These are phyloP conservation scores for Coniferiporia sulphurascens DNA, from an alignment of 1,284 basidiomycete species.

Conservation along the genomic window DNA sequence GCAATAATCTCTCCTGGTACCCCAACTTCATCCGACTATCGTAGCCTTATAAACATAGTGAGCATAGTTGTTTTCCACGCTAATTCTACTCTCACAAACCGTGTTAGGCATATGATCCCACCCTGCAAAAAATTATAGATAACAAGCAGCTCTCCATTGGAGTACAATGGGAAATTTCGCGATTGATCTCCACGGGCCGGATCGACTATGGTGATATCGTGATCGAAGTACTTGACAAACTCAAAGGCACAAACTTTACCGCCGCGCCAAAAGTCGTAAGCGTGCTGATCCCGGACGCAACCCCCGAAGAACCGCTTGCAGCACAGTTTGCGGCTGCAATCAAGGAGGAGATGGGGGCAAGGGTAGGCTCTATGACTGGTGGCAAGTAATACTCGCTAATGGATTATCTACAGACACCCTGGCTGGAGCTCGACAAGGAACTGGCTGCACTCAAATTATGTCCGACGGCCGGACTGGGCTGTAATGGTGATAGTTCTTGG, in stretches of 20 bases:
- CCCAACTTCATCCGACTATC: background rate
- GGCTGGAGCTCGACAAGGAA: slow-evolving; percentile 41
- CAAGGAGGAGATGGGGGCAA: slow-evolving; percentile 34
- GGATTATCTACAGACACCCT: slow-evolving; percentile 34
- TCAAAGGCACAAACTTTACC: slow-evolving; percentile 20
- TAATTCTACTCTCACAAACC: background rate
- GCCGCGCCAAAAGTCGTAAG: slow-evolving; percentile 19
- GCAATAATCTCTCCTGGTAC: background rate
- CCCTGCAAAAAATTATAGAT: background rate
- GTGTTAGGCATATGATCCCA: background rate
- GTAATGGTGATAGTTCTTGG: slow-evolving; percentile 31
- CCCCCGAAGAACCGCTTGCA: background rate
- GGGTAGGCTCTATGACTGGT: slow-evolving; percentile 24
- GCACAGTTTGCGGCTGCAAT: slow-evolving; percentile 24
- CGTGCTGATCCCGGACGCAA: slow-evolving; percentile 7
- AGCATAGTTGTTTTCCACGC: background rate
- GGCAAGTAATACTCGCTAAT: background rate
- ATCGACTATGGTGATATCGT: slow-evolving; percentile 7
- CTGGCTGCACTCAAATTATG: slow-evolving; percentile 28
- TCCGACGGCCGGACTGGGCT: slow-evolving; percentile 32
- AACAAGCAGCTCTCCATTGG: background rate
- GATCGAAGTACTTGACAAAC: slow-evolving; percentile 1
- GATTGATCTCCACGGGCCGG: background rate
- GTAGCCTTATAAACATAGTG: background rate
- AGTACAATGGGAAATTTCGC: slow-evolving; percentile 17